Percentiles rank a stretch among this genome's conserved stretches.
These are phyloP conservation scores for Aspergillus cavernicola DNA, from an alignment of 495 filamentous ascomycete genomes.

Conservation along the genomic window DNA sequence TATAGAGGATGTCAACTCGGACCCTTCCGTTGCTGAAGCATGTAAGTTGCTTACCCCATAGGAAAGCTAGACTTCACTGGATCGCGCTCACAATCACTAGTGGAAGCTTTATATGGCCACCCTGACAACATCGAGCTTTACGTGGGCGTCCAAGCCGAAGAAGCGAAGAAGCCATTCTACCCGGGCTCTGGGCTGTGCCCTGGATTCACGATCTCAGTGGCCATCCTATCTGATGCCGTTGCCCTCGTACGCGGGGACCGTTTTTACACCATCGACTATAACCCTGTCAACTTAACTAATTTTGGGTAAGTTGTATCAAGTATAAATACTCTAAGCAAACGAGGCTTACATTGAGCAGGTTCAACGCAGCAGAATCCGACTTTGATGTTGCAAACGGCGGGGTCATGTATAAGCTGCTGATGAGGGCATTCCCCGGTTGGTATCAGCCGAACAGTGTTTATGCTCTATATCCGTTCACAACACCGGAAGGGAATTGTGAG, in stretches of 20 bases:
- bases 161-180: conserved; percentile 48
- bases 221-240: conserved; percentile 51
- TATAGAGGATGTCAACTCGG: conserved; percentile 53
- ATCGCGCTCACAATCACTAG: neutral
- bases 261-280: conserved; percentile 55
- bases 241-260: conserved; percentile 51
- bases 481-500: conserved; percentile 64
- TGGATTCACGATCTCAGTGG: conserved; percentile 53
- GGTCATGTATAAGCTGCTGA: conserved; percentile 78
- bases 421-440: conserved; percentile 73
- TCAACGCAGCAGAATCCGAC: conserved; percentile 66
- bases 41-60: conserved; percentile 51
- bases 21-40: conserved; percentile 56
- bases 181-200: conserved; percentile 53
- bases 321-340: no score
- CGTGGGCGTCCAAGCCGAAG: conserved; percentile 53
- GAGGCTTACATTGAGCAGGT: conserved; percentile 18
- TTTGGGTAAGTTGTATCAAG: conserved; percentile 47
- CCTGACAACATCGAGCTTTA: conserved; percentile 63
- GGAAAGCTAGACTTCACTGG: conserved; percentile 48
- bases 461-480: conserved; percentile 80
- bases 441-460: conserved; percentile 78
- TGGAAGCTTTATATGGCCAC: conserved; percentile 55
- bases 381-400: conserved; percentile 71
- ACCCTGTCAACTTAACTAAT: conserved; percentile 73